Base-by-base conservation (phyloP, 2,329 filamentous ascomycete genomes). In the Paracamarosporium sp. region DNA sequence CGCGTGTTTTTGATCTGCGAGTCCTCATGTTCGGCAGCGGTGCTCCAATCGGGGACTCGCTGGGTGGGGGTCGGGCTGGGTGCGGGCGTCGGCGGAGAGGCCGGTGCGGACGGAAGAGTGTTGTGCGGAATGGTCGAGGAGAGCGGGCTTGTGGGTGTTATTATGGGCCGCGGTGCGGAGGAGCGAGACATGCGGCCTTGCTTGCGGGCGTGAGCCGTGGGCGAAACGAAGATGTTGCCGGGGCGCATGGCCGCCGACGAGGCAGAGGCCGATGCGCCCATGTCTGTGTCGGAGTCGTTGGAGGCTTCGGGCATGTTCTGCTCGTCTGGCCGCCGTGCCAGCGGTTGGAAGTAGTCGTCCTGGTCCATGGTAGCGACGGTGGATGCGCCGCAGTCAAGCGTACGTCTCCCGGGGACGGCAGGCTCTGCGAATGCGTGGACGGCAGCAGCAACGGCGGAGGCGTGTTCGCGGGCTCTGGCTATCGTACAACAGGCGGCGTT, bases 11-110 rank as follows among this genome's bases (percentile, higher is more conserved):
- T 84, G 53, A 96, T 85, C 67, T 94, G 91, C 63, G 90, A 86
- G 72, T 96, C 92, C 74, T 97, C 92, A 70, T 92, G 87, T 59
- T 92, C 90, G 40, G 89, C 88, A 20, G 89, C 88, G 60, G 88
- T 87, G 71, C 88, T 91, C 90, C 91, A 93, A 77, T 92, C 89
- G 13, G 85, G 84, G n/a, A 81, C 81, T 62, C 85, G 78, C 61
- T 87, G 84, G 63, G 85, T 85, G 22, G 87, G 87, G 15, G 86
- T 88, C 5, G 87, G 87, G 71, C 85, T 88, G 6, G 87, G 87
- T 27, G 87, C 87, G 11, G 87, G 87, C n/a, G 87, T 89, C 15
- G 87, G 87, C 63, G 87, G 87, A 47, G 86, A 89, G 12, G 86
- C 85, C 20, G 87, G 86, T 53, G 86, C 86, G 5, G 87, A 88